Evolutionary conservation across 495 filamentous ascomycete species (phyloP).

Genomic region (Talaromyces wortmannii): DNA sequence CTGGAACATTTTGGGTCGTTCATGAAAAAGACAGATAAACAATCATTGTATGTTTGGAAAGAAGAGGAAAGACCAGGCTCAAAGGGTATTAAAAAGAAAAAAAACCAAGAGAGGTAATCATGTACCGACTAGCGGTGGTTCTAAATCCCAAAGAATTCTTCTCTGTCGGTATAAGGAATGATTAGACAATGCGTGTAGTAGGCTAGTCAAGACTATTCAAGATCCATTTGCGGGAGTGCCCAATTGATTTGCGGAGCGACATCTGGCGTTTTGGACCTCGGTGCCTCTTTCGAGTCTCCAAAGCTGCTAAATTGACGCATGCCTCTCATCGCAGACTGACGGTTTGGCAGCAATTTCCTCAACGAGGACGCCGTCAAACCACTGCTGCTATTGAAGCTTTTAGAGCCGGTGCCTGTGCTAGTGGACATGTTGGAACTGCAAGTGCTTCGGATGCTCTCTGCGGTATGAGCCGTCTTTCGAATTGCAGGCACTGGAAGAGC

Average conservation of each 20-base stretch:
- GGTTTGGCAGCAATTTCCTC: constrained; percentile 26
- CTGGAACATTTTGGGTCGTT: too few species aligned
- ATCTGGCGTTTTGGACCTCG: background rate
- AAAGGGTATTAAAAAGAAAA: too few species aligned
- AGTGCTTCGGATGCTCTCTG: constrained; percentile 33
- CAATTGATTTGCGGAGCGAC: background rate
- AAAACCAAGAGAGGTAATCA: too few species aligned
- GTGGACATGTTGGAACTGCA: constrained; percentile 38
- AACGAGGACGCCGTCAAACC: constrained; percentile 34
- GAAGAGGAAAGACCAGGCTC: too few species aligned
- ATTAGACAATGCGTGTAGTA: too few species aligned
- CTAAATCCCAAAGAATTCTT: constrained; percentile 4
- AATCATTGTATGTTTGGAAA: too few species aligned
- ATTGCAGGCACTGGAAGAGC: constrained; percentile 30
- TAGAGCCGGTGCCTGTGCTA: constrained; percentile 19
- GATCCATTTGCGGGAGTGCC: constrained; percentile 1
- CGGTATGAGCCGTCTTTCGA: constrained; percentile 18
- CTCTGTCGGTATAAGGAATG: too few species aligned
- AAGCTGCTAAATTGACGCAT: constrained; percentile 21
- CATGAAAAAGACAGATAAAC: too few species aligned
- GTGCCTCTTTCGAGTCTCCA: constrained; percentile 18
- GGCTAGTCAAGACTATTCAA: constrained; percentile 10
- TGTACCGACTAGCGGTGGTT: constrained; percentile 22
- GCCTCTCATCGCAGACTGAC: constrained; percentile 19
- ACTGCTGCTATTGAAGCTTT: constrained; percentile 32